Evolutionary conservation across 1,284 basidiomycete genomes (phyloP), one percentile per base, ranked within the genome.

Genomic region (Apiotrichum montevideense): DNA sequence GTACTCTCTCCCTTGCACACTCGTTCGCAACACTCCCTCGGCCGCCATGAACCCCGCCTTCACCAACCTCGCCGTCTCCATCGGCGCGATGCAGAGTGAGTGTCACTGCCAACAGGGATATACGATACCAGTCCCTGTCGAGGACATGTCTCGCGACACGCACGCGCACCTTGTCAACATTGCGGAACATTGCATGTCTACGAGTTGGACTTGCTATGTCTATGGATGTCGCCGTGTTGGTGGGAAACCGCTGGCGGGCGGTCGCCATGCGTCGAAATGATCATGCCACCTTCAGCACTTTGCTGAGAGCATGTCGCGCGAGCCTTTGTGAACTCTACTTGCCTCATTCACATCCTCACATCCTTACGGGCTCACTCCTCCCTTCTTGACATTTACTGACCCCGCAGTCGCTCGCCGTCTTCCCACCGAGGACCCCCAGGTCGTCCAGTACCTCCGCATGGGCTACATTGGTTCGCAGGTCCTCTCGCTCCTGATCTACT

Each of bases 21-120:
- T 50, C 40, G 14, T 11, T n/a, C 35, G 15, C 35, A 9, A 32
- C 37, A 15, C 47, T 13, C 21, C 43, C 46, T 11, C 45, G 37
- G 44, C 47, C 62, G 61, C 46, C 42, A 72, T 71, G 67, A 75
- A 75, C 66, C 73, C 73, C 49, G 74, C 74, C 11, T 59, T 82
- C 52, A 76, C 79, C 63, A 92, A 89, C 78, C 81, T 96, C 63
- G 81, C 87, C 67, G 83, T 95, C 69, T 92, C 90, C 54, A 85
- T 96, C 66, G 89, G 85, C 56, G 88, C 86, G 62, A 95, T 95
- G 91, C 91, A 94, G 77, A 68, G 89, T 88, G 56, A 59, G 80
- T 73, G 14, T n/a, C 59, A 61, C 4, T 13, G 10, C 5, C 21
- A 6, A 9, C 37, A 14, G 37, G 43, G n/a, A 29, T 29, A 29